A percentile compares a stretch with the other conserved stretches of the same genome.
Conservation (phyloP, 1,284 basidiomycete species). For the Cutaneotrichosporon cutaneum region DNA sequence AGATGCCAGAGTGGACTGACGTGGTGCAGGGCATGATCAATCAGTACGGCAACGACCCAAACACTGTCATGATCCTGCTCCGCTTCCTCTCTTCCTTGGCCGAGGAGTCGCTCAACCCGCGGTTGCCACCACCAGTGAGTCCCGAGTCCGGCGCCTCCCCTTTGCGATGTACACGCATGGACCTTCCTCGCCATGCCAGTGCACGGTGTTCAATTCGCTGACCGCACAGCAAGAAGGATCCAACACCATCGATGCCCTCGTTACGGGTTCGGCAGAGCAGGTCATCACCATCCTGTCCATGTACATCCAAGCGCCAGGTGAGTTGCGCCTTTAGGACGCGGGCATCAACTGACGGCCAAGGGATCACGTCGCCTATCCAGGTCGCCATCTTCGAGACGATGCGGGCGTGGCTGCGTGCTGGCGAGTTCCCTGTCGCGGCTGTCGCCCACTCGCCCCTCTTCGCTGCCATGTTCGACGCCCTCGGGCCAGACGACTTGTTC, state of each 20-base stretch:
- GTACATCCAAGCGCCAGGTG: conserved; percentile 87
- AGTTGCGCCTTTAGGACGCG: conserved; percentile 35
- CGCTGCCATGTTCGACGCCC: conserved; percentile 74
- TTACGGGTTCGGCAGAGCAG: conserved; percentile 70
- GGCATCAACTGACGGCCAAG: conserved; percentile 54
- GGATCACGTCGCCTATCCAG: conserved; percentile 80
- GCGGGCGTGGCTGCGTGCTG: conserved; percentile 82
- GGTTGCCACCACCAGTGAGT: conserved; percentile 82
- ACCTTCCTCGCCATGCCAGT: not conserved
- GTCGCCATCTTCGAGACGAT: conserved; percentile 82
- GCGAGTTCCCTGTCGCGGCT: conserved; percentile 69
- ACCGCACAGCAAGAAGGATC: conserved; percentile 26
- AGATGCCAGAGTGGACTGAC: conserved; percentile 82
- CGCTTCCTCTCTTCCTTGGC: conserved; percentile 90
- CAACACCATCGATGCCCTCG: conserved; percentile 53
- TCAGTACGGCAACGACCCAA: conserved; percentile 77
- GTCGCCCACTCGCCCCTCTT: conserved; percentile 82
- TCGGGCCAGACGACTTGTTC: conserved; percentile 81
- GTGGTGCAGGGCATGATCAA: conserved; percentile 80
- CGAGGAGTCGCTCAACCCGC: conserved; percentile 83
- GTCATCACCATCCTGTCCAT: conserved; percentile 78
- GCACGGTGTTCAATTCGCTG: not conserved
- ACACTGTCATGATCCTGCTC: conserved; percentile 76
- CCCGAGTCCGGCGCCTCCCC: not conserved
- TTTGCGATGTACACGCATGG: not conserved